phyloP scores from a whole-genome alignment of 2,329 filamentous ascomycete genomes.

The Botryotinia narcissicola region DNA sequence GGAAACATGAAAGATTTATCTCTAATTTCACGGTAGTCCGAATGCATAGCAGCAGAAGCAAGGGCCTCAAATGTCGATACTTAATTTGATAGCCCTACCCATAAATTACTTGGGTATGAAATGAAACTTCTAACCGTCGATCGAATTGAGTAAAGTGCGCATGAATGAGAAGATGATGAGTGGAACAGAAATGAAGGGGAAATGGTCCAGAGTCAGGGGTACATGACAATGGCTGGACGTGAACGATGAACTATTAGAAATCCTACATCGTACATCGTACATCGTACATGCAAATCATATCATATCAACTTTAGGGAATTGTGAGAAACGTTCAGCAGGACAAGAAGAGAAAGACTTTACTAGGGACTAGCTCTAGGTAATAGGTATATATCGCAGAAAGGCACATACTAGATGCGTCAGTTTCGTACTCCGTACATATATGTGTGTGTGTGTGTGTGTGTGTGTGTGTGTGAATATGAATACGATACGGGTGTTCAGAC shows the following conservation, averaged over 20 bases:
- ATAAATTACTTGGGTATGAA: neutral
- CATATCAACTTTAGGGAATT: neutral
- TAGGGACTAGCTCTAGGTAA: too few relatives aligned
- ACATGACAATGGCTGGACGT: constrained; percentile 7
- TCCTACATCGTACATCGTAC: neutral
- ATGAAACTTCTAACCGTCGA: constrained; percentile 10
- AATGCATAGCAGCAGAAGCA: neutral
- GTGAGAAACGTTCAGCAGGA: neutral
- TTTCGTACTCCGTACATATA: neutral
- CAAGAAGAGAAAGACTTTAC: neutral
- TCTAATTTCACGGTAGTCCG: neutral
- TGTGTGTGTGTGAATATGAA: too few relatives aligned
- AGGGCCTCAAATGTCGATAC: neutral
- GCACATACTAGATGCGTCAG: neutral
- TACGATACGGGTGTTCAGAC: neutral
- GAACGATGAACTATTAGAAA: neutral
- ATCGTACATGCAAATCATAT: neutral
- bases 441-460: too few relatives aligned
- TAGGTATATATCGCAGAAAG: neutral
- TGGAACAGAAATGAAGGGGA: constrained; percentile 9
- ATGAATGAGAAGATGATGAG: neutral
- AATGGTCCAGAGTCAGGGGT: constrained; percentile 18
- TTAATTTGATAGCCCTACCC: constrained; percentile 11
- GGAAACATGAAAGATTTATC: neutral
- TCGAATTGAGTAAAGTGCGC: constrained; percentile 2